These are phyloP conservation scores for Strigomonas culicis DNA, from an alignment of 208 protist species.

Conservation along the genomic window DNA sequence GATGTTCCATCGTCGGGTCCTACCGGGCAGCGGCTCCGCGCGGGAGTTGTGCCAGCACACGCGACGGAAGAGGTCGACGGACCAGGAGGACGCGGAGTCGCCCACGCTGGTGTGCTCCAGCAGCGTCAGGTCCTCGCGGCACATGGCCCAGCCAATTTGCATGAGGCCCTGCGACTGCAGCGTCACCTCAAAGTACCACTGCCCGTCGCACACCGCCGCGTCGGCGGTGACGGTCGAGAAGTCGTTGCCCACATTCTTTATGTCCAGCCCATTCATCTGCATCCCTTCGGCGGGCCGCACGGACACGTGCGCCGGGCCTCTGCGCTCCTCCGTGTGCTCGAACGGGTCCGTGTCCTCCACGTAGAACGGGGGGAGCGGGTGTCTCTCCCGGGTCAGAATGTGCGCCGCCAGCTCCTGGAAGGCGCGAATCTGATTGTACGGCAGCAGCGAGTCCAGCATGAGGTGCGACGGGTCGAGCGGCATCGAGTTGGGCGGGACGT, in stretches of 20 bases:
- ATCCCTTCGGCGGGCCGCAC: constrained; percentile 55
- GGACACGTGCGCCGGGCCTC: constrained; percentile 84
- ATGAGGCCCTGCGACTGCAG: constrained; percentile 87
- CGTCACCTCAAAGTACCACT: constrained; percentile 92
- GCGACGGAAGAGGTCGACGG: constrained; percentile 83
- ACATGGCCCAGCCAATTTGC: constrained; percentile 86
- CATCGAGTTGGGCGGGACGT: constrained; percentile 59
- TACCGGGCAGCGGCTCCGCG: constrained; percentile 39
- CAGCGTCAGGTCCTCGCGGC: constrained; percentile 18
- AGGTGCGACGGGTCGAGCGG: constrained; percentile 81
- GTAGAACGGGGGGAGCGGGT: constrained; percentile 79
- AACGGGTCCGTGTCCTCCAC: constrained; percentile 87
- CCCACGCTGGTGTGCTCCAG: constrained; percentile 55
- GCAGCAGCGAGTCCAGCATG: constrained; percentile 66
- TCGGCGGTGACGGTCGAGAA: constrained; percentile 80
- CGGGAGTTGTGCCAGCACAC: constrained; percentile 85
- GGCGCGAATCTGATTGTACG: constrained; percentile 86
- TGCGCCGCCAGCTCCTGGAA: constrained; percentile 82
- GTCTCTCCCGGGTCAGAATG: constrained; percentile 51
- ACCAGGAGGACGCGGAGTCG: constrained; percentile 80
- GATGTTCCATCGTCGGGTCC: constrained; percentile 65
- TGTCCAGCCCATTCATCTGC: constrained; percentile 68
- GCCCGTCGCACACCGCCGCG: constrained; percentile 67
- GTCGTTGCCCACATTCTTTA: constrained; percentile 58
- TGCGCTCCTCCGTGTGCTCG: constrained; percentile 56